Percentiles rank a stretch among this genome's conserved stretches.
Conservation (phyloP, 371 early-diverging fungal species). For the Phascolomyces articulosus region DNA sequence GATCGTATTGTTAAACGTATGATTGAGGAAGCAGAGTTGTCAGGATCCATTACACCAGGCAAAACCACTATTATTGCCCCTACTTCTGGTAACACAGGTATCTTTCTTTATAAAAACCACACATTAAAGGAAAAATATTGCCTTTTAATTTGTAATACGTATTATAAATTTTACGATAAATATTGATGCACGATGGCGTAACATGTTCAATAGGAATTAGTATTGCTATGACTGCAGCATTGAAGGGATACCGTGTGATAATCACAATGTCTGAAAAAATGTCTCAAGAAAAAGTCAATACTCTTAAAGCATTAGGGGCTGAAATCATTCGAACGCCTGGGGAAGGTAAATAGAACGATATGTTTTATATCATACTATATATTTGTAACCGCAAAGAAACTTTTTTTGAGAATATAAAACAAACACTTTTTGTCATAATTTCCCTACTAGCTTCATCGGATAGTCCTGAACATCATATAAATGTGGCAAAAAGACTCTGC, state of each 20-base stretch:
- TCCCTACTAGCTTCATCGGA: constrained; percentile 85
- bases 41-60: constrained; percentile 90
- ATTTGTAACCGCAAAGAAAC: too few relatives aligned
- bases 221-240: constrained; percentile 91
- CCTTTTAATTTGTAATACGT: constrained; percentile 1
- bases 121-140: too few relatives aligned
- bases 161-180: neutral
- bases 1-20: constrained; percentile 96
- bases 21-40: constrained; percentile 92
- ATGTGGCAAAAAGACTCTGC: constrained; percentile 91
- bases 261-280: constrained; percentile 98
- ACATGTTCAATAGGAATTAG: constrained; percentile 65
- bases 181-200: neutral
- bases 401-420: too few relatives aligned
- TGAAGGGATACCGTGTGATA: constrained; percentile 96
- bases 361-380: too few relatives aligned
- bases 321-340: constrained; percentile 98
- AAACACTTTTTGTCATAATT: too few relatives aligned
- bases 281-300: constrained; percentile 97
- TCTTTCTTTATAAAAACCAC: too few relatives aligned
- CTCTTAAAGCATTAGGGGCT: constrained; percentile 96
- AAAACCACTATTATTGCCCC: constrained; percentile 92
- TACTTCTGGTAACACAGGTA: constrained; percentile 97
- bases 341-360: constrained; percentile 58
- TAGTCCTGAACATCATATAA: constrained; percentile 96